Conservation (phyloP, 1,284 basidiomycete species). For the Austroboletus novae-zelandiae region DNA sequence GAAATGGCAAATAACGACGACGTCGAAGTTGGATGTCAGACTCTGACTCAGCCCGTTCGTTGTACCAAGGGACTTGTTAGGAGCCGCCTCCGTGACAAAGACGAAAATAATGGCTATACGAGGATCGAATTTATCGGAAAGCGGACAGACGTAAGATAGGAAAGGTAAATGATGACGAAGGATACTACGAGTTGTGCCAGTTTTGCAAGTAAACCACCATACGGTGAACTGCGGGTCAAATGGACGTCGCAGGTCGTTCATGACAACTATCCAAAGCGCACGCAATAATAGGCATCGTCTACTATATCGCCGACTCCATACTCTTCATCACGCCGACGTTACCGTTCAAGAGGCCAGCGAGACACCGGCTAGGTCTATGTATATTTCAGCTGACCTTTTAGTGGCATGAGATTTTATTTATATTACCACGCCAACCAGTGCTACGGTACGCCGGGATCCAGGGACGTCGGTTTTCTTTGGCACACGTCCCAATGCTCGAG, state of each 20-base stretch:
- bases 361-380: conserved; percentile 32
- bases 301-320: conserved; percentile 51
- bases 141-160: conserved; percentile 25
- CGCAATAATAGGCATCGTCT: conserved; percentile 35
- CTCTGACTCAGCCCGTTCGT: conserved; percentile 53
- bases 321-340: conserved; percentile 38
- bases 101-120: conserved; percentile 33
- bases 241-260: conserved; percentile 38
- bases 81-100: conserved; percentile 33
- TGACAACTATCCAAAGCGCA: conserved; percentile 8
- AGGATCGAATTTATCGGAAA: neutral
- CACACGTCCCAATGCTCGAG: too few species aligned
- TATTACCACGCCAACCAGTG: conserved; percentile 45
- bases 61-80: conserved; percentile 41
- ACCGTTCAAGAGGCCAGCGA: conserved; percentile 38
- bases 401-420: conserved; percentile 15
- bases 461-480: too few species aligned
- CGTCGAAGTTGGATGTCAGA: conserved; percentile 39
- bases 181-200: conserved; percentile 32
- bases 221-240: conserved; percentile 44
- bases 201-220: conserved; percentile 46
- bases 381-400: conserved; percentile 1
- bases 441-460: too few species aligned
- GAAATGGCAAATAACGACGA: conserved; percentile 41
- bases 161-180: conserved; percentile 24